These are phyloP conservation scores for Coleophoma eucalyptorum DNA, from an alignment of 2,329 filamentous ascomycete genomes.

Conservation along the genomic window DNA sequence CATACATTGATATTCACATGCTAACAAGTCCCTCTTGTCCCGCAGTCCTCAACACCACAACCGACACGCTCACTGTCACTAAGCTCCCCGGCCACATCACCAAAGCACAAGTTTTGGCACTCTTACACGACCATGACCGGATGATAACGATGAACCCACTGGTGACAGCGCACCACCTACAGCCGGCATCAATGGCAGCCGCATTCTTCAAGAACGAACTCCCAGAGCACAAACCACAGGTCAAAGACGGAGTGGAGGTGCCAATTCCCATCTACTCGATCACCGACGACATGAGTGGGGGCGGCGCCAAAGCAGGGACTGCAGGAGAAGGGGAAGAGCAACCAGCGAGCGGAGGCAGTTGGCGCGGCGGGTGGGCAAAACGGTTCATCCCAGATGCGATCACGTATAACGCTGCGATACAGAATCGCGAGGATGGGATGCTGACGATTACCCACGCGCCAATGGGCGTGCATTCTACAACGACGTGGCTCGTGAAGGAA, in stretches of 20 bases:
- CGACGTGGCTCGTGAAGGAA: conserved; percentile 68
- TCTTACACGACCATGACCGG: conserved; percentile 71
- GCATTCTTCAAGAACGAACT: conserved; percentile 36
- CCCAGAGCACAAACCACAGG: conserved; percentile 48
- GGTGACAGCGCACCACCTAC: conserved; percentile 64
- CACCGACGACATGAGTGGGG: conserved; percentile 30
- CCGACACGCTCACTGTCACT: conserved; percentile 49
- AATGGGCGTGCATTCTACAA: conserved; percentile 44
- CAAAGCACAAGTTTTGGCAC: conserved; percentile 62
- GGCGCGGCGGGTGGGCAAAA: conserved; percentile 64
- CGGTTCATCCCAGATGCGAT: conserved; percentile 20
- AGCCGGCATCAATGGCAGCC: conserved; percentile 41
- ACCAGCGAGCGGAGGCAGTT: conserved; percentile 70
- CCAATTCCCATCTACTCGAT: conserved; percentile 18
- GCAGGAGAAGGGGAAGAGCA: conserved; percentile 42
- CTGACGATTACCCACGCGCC: conserved; percentile 25
- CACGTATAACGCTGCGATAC: conserved; percentile 17
- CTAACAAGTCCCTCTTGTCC: background rate
- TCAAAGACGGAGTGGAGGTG: background rate
- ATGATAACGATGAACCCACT: conserved; percentile 89
- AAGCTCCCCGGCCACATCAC: conserved; percentile 65
- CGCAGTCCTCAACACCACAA: conserved; percentile 19
- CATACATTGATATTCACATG: background rate
- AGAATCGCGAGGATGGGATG: conserved; percentile 16
- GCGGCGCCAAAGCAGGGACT: too few relatives aligned